Evolutionary conservation across 2,329 filamentous ascomycete genomes (phyloP).

Genomic region (Thermoascus crustaceus): DNA sequence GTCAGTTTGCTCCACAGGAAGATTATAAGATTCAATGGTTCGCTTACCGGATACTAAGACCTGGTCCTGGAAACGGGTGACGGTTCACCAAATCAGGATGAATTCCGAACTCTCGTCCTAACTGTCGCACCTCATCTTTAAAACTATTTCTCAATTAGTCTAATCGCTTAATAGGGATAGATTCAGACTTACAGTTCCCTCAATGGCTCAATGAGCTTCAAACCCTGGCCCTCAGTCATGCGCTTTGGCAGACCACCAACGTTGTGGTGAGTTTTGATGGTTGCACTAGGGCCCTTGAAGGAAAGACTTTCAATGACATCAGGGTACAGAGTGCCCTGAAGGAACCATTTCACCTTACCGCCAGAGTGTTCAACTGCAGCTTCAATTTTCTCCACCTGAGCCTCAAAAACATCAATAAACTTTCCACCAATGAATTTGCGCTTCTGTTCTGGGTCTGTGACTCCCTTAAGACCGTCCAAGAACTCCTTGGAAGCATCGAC

Average conservation of each 20-base stretch:
- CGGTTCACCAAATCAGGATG: conserved; percentile 68
- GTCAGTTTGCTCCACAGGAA: no score
- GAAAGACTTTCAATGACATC: conserved; percentile 65
- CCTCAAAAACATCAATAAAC: conserved; percentile 77
- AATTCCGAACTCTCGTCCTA: conserved; percentile 64
- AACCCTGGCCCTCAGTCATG: conserved; percentile 36
- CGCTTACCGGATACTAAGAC: no score
- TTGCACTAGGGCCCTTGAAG: conserved; percentile 63
- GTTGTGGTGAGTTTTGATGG: conserved; percentile 60
- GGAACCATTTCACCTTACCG: conserved; percentile 76
- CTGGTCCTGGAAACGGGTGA: conserved; percentile 60
- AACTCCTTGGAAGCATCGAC: conserved; percentile 73
- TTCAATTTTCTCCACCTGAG: conserved; percentile 67
- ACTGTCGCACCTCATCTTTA: conserved; percentile 70
- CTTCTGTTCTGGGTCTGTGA: conserved; percentile 76
- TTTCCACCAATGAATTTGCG: conserved; percentile 81
- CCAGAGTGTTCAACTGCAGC: conserved; percentile 58
- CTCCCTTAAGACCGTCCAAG: conserved; percentile 64
- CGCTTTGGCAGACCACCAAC: conserved; percentile 59
- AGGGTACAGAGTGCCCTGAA: conserved; percentile 79
- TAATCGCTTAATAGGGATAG: no score
- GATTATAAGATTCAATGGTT: no score
- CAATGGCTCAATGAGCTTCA: conserved; percentile 33
- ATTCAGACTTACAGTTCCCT: no score
- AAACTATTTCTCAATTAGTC: no score